Evolutionary conservation across 208 protist species (phyloP), one percentile per base, ranked within the genome.

Genomic region (Leishmania gerbilli): DNA sequence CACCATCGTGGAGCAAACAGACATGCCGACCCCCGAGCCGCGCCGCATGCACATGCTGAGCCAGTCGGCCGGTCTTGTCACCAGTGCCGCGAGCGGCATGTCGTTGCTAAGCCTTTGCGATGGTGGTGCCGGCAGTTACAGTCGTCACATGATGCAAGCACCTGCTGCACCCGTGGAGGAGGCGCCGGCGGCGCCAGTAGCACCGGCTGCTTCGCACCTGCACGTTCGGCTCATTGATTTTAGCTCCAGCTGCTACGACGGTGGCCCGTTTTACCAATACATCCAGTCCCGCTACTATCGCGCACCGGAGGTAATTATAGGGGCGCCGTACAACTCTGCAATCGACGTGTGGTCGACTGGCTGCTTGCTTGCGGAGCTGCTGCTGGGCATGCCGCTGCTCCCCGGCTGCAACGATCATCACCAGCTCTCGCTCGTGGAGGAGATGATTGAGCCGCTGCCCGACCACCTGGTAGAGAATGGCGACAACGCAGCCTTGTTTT

Each of bases 271-370:
- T 45, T 90, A 95, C 51, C 90, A 89, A 34, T 97, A 97, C 85
- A 93, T 97, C 55, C 96, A 97, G 71, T 99, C 91, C 4, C 95
- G 99, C 55, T 99, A 99, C 88, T 99, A 99, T 85, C 89, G 99
- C 47, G 96, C 98, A 34, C 98, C 98, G 19, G 98, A 99, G 82
- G 97, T 99, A 47, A 98, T 99, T 55, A 74, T 99, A 0, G 96
- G 95, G 49, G 87, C 96, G 0, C 74, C 87, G 40, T 99, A 99
- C 88, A 88, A 89, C 47, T 89, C 82, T 27, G 87, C 88, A 24
- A 99, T 99, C 78, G 99, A 99, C 88, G 95, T 99, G 82, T 99
- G 99, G 99, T 98, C 93, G 42, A 92, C 99, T n/a, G 99, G 98
- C 7, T 99, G 98, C 83, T 93, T 99, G 60, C 89, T 99, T 34